These are phyloP conservation scores for Gastrolobium villosum DNA, from an alignment of 306 rosid genomes.

Conservation along the genomic window DNA sequence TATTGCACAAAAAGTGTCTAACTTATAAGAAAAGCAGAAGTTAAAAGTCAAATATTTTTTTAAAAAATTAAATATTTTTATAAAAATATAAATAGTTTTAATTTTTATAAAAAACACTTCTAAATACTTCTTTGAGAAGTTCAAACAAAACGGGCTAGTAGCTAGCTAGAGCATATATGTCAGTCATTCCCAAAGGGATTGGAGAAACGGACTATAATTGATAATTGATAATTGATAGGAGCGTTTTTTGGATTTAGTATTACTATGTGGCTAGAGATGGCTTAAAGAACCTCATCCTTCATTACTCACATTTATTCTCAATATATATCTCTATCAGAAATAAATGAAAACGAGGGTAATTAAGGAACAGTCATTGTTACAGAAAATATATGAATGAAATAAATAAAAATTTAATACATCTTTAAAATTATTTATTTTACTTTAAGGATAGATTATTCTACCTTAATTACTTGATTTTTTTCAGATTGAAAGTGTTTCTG, in stretches of 20 bases:
- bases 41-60: too few relatives aligned
- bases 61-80: too few relatives aligned
- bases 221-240: conserved; percentile 1
- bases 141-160: too few relatives aligned
- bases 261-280: neutral
- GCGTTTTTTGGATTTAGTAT: neutral
- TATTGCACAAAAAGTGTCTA: too few relatives aligned
- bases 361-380: conserved; percentile 14
- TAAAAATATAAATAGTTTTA: too few relatives aligned
- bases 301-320: neutral
- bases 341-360: neutral
- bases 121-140: too few relatives aligned
- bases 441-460: too few relatives aligned
- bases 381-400: conserved; percentile 4
- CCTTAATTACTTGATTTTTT: too few relatives aligned
- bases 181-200: neutral
- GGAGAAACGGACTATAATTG: neutral
- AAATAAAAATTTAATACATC: neutral
- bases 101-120: too few relatives aligned
- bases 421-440: neutral
- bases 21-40: too few relatives aligned
- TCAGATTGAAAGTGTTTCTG: too few relatives aligned
- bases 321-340: neutral
- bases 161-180: neutral
- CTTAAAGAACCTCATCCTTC: conserved; percentile 1